Base-by-base conservation (phyloP, 179 eudicot species). In the Beta lomatogona region DNA sequence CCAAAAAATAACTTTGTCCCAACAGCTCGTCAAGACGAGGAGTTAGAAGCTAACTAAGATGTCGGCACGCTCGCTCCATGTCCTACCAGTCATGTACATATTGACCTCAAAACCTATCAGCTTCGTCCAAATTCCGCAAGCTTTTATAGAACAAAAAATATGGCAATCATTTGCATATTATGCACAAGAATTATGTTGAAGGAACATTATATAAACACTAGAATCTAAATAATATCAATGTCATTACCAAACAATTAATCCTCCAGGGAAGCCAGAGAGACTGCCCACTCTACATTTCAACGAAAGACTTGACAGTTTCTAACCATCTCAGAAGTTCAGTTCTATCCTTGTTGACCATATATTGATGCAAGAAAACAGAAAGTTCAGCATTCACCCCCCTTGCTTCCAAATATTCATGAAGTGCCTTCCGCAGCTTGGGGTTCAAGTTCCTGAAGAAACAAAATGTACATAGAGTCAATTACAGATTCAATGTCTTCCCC, bases 381-480 rank as follows among this genome's bases (percentile, higher is more conserved):
- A 93, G 94, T 50, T 91, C 92, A 63, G 83, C 84, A 67, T 88
- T 82, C 79, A 93, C 86, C 45, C 90, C 94, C 82, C 97, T 92
- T 80, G 83, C 90, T 83, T 89, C 87, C 88, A 93, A 85, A 86
- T 89, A 92, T 53, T 90, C 89, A 36, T 81, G 80, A 31, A 93
- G 79, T 80, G 84, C 87, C 82, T 79, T 87, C 73, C 83, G 92
- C 83, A 93, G 87, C 87, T 90, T 89, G 28, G 82, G 84, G 76
- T 87, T 83, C 84, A 87, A 65, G 22, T 87, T 85, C 88, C 97
- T 93, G 94, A 73, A 52, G 82, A 80, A 79, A 63, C 63, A 44
- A 25, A 75, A 66, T 21, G 50, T 25, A 74, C 53, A 54, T 19
- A 7, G 18, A 6, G 66, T 77, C 72, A 60, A 77, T 53, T 19